Evolutionary conservation across 2,329 filamentous ascomycete genomes (phyloP).

Genomic region (Chrysoporthe deuterocubensis): DNA sequence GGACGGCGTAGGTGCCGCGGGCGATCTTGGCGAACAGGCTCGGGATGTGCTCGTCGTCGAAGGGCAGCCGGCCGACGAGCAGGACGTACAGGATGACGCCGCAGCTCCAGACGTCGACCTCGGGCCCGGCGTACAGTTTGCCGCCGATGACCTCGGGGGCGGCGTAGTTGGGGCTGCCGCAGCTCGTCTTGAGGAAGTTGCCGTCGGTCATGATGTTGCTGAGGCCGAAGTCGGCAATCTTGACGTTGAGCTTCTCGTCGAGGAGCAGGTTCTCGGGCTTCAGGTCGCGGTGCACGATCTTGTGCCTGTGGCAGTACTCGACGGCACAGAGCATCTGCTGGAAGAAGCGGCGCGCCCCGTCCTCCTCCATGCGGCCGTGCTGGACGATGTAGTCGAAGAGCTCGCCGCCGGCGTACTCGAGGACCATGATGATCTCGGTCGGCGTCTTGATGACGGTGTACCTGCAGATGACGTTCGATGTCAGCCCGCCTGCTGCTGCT

Average conservation of each 20-base stretch:
- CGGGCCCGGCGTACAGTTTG: conserved; percentile 94
- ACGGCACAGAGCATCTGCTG: conserved; percentile 99
- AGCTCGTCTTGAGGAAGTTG: conserved; percentile 98
- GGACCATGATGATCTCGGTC: conserved; percentile 97
- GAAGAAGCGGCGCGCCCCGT: conserved; percentile 95
- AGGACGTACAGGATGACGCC: conserved; percentile 89
- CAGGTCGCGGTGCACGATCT: conserved; percentile 96
- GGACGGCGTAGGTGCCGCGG: conserved; percentile 89
- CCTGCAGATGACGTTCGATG: conserved; percentile 46
- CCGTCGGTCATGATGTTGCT: conserved; percentile 99
- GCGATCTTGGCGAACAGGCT: conserved; percentile 98
- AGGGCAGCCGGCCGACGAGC: conserved; percentile 82
- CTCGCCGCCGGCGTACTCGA: conserved; percentile 96
- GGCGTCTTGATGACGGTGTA: conserved; percentile 97
- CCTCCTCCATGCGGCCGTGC: conserved; percentile 87
- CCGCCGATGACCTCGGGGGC: conserved; percentile 97
- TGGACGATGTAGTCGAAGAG: conserved; percentile 98
- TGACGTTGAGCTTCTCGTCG: conserved; percentile 95
- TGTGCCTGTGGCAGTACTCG: conserved; percentile 98
- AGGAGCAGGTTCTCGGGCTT: conserved; percentile 97
- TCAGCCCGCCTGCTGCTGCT: neutral
- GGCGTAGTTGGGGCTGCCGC: conserved; percentile 96
- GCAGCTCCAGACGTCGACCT: conserved; percentile 98
- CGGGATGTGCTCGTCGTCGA: conserved; percentile 98
- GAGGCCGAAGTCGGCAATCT: conserved; percentile 97